phyloP scores from a whole-genome alignment of 192 early-diverging fungal species.

The Coemansia erecta region DNA sequence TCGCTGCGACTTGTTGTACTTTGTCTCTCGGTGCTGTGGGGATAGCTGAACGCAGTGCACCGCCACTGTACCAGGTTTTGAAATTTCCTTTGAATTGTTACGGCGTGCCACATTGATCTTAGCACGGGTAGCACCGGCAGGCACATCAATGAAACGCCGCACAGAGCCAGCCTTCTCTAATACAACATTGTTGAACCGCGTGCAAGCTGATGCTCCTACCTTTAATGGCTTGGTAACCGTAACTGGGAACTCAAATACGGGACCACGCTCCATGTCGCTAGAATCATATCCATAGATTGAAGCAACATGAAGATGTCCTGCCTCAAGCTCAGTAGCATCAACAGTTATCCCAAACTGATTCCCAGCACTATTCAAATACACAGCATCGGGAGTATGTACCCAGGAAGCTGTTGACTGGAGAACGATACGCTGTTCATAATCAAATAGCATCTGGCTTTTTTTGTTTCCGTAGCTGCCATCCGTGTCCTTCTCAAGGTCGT shows the following conservation, averaged over 20 bases:
- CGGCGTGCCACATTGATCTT: slow-evolving; percentile 33
- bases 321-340: slow-evolving; percentile 73
- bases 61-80: slow-evolving; percentile 62
- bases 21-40: slow-evolving; percentile 63
- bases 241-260: slow-evolving; percentile 82
- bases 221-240: slow-evolving; percentile 79
- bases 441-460: slow-evolving; percentile 59
- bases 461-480: slow-evolving; percentile 57
- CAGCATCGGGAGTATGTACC: slow-evolving; percentile 71
- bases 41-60: slow-evolving; percentile 74
- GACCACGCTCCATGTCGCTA: slow-evolving; percentile 63
- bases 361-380: slow-evolving; percentile 66
- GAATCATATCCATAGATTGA: slow-evolving; percentile 81
- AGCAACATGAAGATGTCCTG: slow-evolving; percentile 75
- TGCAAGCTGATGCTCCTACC: slow-evolving; percentile 47
- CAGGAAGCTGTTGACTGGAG: slow-evolving; percentile 69
- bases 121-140: slow-evolving; percentile 75
- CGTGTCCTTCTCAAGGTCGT: slow-evolving; percentile 63
- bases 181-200: slow-evolving; percentile 57
- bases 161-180: slow-evolving; percentile 75
- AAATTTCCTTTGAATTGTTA: slow-evolving; percentile 19
- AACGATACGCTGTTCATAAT: slow-evolving; percentile 74
- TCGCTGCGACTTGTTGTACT: slow-evolving; percentile 56
- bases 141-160: slow-evolving; percentile 80
- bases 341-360: slow-evolving; percentile 68